Percentiles rank a stretch among this genome's conserved stretches.
phyloP scores from a whole-genome alignment of 78 protist species.

The Protostelium mycophagum region DNA sequence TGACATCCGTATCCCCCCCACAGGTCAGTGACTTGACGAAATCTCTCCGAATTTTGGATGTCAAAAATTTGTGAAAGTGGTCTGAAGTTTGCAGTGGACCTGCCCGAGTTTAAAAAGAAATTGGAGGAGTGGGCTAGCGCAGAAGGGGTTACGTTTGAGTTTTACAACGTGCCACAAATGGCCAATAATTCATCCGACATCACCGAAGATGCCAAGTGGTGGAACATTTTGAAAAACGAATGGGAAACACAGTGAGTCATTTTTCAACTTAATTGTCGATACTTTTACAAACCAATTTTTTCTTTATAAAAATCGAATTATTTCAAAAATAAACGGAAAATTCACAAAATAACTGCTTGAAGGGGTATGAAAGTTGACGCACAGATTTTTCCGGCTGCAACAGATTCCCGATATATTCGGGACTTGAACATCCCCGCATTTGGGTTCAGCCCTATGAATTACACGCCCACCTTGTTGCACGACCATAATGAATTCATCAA shows the following conservation, averaged over 20 bases:
- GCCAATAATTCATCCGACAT: background rate
- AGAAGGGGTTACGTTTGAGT: constrained; percentile 59
- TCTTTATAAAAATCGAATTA: too few species aligned
- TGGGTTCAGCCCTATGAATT: constrained; percentile 82
- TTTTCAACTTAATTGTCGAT: background rate
- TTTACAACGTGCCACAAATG: background rate
- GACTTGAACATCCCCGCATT: constrained; percentile 68
- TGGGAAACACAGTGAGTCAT: background rate
- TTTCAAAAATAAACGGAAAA: too few species aligned
- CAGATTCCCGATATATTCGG: constrained; percentile 82
- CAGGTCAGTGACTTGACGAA: too few species aligned
- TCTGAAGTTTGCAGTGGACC: constrained; percentile 5
- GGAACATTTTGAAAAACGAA: background rate
- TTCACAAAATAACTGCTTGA: background rate
- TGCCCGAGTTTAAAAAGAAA: constrained; percentile 35
- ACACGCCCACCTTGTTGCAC: constrained; percentile 84
- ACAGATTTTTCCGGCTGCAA: constrained; percentile 87
- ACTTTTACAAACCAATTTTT: too few species aligned
- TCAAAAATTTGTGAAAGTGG: background rate
- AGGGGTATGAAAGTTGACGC: constrained; percentile 29
- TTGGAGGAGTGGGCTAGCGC: constrained; percentile 61
- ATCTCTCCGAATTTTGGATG: background rate
- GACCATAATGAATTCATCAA: constrained; percentile 86
- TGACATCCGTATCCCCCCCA: constrained; percentile 81
- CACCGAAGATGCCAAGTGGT: background rate